Conservation (phyloP, 2,329 filamentous ascomycete species). For the Beauveria sp. region DNA sequence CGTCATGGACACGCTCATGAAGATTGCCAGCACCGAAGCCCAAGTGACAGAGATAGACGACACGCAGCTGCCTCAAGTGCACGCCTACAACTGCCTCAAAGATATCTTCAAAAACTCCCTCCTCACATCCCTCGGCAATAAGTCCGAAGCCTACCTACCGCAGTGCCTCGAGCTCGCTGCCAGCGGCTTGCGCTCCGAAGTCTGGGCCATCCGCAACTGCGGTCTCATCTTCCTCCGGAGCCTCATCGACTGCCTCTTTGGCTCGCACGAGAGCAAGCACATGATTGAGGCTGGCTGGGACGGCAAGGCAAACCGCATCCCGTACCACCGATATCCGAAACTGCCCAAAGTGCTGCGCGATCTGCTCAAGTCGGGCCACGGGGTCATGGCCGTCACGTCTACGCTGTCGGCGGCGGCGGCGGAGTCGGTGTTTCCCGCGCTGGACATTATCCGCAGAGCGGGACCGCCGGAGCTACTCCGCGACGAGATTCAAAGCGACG, state of each 20-base stretch:
- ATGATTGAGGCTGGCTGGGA: conserved; percentile 56
- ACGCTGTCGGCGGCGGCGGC: conserved; percentile 33
- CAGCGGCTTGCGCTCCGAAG: conserved; percentile 66
- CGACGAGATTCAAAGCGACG: conserved; percentile 47
- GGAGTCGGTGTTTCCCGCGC: conserved; percentile 72
- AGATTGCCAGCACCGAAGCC: conserved; percentile 49
- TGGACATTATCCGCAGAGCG: conserved; percentile 72
- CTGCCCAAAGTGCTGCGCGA: conserved; percentile 56
- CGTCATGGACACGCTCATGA: conserved; percentile 55
- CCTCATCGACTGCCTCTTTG: conserved; percentile 71
- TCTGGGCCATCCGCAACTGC: conserved; percentile 94
- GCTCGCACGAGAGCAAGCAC: conserved; percentile 63
- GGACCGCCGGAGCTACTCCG: conserved; percentile 53
- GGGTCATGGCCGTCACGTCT: conserved; percentile 33
- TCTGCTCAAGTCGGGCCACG: conserved; percentile 48
- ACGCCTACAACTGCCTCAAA: conserved; percentile 88
- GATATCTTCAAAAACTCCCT: conserved; percentile 83
- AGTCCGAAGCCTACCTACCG: conserved; percentile 67
- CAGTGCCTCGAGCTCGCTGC: conserved; percentile 73
- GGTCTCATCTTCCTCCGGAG: conserved; percentile 83
- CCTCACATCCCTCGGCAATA: conserved; percentile 62
- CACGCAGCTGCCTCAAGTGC: conserved; percentile 76
- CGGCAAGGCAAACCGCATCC: conserved; percentile 55
- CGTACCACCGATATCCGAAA: conserved; percentile 61
- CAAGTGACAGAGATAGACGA: conserved; percentile 50